Base-by-base conservation (phyloP, 2,329 filamentous ascomycete species). In the Pestalotiopsis sp. region DNA sequence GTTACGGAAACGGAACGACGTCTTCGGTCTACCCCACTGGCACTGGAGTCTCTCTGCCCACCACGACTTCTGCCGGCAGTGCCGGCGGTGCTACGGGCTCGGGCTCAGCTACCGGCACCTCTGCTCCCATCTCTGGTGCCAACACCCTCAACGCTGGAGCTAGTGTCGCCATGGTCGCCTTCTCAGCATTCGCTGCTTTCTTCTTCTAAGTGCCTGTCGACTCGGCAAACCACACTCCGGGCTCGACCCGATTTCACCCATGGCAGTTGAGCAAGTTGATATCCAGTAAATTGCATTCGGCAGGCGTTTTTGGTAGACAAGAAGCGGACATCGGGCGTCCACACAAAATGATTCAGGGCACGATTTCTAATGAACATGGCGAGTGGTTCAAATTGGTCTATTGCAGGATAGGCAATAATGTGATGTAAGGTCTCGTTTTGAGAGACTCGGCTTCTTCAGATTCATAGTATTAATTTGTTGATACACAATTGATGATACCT, bases 1-100 rank as follows among this genome's bases (percentile, higher is more conserved):
- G 49, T 25, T 69, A 66, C n/a, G 68, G 69, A 61, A 74, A 74
- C 61, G 68, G 67, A 56, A 62, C 45, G 17, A 52, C 45, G 9
- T 68, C 61, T 66, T 36, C 59, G n/a, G 57, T 64, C 9, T 58
- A 52, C 49, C 63, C 58, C 3, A 57, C 65, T 64, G 58, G 67
- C 70, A 70, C 67, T 67, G 70, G 60, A 25, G 27, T 52, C 6
- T 9, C 36, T 23, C 20, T 27, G 27, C 64, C 64, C n/a, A 57
- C 45, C 13, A 38, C 64, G 9, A 20, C 60, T 17, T 58, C 63
- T 11, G 56, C 70, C 41, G 31, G 69, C 17, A 39, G 25, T 36
- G 41, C 41, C 23, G 41, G 31, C 31, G 31, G 31, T 36, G 41
- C 63, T 23, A 13, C 60, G 4, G 27, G 27, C 45, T 52, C 45